Conservation (phyloP, 164 flowering plant species). For the Cinnamomum chago region DNA sequence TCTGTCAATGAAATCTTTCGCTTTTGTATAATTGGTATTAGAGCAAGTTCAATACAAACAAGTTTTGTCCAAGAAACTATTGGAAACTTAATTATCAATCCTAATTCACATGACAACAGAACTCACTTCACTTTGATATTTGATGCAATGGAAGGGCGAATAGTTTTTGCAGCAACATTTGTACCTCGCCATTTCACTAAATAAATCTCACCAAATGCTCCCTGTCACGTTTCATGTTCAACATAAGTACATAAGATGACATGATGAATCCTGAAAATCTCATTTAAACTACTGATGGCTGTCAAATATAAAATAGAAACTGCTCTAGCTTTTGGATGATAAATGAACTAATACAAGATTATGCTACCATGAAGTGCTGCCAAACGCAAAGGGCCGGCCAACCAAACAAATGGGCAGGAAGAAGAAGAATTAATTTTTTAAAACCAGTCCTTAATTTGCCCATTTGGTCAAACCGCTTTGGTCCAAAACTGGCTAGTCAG, state of each 20-base stretch:
- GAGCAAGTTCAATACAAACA: too few relatives aligned
- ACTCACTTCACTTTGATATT: slow-evolving; percentile 47
- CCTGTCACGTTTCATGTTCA: slow-evolving; percentile 28
- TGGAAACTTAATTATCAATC: too few relatives aligned
- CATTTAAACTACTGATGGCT: too few relatives aligned
- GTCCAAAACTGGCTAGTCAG: neutral
- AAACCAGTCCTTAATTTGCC: too few relatives aligned
- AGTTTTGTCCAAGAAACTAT: too few relatives aligned
- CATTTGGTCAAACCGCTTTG: neutral
- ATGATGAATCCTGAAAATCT: neutral
- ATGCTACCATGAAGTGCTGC: neutral
- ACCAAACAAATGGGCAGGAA: too few relatives aligned
- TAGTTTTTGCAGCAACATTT: slow-evolving; percentile 66
- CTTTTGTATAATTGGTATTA: too few relatives aligned
- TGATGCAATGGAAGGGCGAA: slow-evolving; percentile 60
- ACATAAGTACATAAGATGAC: neutral
- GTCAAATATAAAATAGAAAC: too few relatives aligned
- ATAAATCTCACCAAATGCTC: slow-evolving; percentile 61
- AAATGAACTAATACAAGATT: too few relatives aligned
- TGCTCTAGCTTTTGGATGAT: too few relatives aligned
- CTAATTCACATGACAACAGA: neutral
- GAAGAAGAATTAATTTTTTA: too few relatives aligned
- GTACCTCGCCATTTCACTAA: slow-evolving; percentile 66
- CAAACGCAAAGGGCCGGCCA: neutral
- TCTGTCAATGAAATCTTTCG: neutral